These are phyloP conservation scores for Xerocomellus amylosporus DNA, from an alignment of 768 basidiomycete species.

Conservation along the genomic window DNA sequence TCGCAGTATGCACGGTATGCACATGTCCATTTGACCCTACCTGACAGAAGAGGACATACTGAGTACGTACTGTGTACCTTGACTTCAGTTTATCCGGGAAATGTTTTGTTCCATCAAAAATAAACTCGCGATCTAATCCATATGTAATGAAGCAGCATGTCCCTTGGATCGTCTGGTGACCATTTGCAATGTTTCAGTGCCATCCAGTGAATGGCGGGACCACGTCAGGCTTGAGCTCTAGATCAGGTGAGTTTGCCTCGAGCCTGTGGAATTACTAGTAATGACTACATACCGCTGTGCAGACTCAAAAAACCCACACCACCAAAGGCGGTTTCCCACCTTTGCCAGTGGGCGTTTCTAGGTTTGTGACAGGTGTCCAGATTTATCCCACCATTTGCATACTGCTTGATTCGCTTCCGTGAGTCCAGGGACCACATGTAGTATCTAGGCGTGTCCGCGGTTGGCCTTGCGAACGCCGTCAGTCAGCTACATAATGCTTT, in stretches of 20 bases:
- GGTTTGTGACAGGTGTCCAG: constrained; percentile 4
- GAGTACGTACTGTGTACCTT: background rate
- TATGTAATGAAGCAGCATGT: background rate
- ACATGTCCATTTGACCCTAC: constrained; percentile 1
- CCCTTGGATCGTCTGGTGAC: background rate
- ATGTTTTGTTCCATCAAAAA: constrained; percentile 5
- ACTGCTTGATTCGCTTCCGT: background rate
- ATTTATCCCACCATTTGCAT: constrained; percentile 1
- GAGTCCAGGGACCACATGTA: background rate
- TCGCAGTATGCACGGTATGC: constrained; percentile 2
- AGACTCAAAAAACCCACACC: background rate
- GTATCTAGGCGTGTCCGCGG: background rate
- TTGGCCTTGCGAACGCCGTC: constrained; percentile 1
- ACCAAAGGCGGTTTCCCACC: constrained; percentile 6
- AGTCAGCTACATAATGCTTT: constrained; percentile 3
- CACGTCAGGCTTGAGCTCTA: background rate
- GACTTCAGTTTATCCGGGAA: constrained; percentile 3
- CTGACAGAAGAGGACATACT: background rate
- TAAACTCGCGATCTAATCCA: background rate
- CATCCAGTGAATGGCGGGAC: background rate
- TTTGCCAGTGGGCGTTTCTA: constrained; percentile 13
- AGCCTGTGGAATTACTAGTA: background rate
- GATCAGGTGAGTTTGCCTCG: constrained; percentile 5
- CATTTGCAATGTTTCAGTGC: background rate
- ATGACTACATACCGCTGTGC: background rate